Conservation (phyloP, 148 eudicot species). For the Heliosperma pusillum region DNA sequence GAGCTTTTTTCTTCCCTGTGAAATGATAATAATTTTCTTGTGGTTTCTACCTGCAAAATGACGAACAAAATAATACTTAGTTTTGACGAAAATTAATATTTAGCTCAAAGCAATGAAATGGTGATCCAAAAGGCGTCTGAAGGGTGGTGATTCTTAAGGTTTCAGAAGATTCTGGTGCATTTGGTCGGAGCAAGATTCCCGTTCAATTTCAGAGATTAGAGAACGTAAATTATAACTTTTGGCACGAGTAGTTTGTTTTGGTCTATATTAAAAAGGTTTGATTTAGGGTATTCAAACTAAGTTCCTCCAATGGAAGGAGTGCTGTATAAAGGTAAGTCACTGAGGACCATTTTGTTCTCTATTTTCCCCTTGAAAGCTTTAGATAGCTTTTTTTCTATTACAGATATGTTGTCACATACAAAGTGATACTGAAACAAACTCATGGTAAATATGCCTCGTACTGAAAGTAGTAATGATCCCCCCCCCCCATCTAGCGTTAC, state of each 20-base stretch:
- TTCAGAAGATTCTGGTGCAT: not conserved
- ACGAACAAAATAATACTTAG: slow-evolving; percentile 9
- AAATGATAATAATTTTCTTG: slow-evolving; percentile 77
- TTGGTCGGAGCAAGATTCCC: not conserved
- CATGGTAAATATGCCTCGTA: not conserved
- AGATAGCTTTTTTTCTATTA: not conserved
- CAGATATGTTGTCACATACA: not conserved
- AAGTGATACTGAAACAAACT: too few relatives aligned
- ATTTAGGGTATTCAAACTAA: not conserved
- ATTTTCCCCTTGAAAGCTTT: not conserved
- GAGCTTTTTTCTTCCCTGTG: slow-evolving; percentile 79
- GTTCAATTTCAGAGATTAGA: not conserved
- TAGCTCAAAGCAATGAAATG: slow-evolving; percentile 7
- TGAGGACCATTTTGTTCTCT: not conserved
- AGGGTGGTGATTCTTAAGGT: not conserved
- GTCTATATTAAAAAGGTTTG: not conserved
- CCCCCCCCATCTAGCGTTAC: not conserved
- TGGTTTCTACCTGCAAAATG: slow-evolving; percentile 64
- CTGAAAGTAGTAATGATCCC: not conserved
- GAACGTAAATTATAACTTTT: not conserved
- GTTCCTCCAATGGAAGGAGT: not conserved
- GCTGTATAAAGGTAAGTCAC: not conserved
- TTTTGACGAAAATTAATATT: slow-evolving; percentile 7
- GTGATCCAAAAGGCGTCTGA: not conserved
- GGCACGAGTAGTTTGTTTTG: not conserved